A percentile compares a stretch with the other conserved stretches of the same genome.
Conservation (phyloP, 257 asterid species). For the Salvia hispanica region DNA sequence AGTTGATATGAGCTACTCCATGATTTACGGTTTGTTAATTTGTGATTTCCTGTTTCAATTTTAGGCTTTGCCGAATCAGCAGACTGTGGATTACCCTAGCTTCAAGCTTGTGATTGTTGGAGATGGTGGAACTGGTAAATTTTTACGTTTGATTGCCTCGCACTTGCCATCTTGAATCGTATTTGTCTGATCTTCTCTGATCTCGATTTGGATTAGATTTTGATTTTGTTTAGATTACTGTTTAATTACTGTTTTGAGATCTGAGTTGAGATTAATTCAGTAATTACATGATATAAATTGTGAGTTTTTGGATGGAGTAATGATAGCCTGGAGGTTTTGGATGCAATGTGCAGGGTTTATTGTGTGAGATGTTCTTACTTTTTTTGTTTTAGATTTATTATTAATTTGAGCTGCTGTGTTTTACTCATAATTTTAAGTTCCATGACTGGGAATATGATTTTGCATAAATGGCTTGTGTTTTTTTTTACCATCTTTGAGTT, state of each 20-base stretch:
- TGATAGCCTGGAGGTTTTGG: no score
- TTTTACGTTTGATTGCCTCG: background rate
- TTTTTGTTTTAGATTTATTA: background rate
- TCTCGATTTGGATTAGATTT: background rate
- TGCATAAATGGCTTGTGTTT: background rate
- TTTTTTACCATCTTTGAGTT: background rate
- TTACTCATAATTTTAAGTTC: background rate
- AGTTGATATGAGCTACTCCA: constrained; percentile 1
- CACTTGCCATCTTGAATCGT: background rate
- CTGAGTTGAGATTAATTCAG: background rate
- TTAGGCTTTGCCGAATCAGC: constrained; percentile 70
- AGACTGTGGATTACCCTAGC: constrained; percentile 76
- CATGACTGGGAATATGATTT: background rate
- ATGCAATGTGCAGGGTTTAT: constrained; percentile 10
- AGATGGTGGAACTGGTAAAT: constrained; percentile 76
- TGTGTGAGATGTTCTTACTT: background rate
- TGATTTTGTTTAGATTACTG: no score
- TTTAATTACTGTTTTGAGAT: background rate
- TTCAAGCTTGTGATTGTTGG: constrained; percentile 84
- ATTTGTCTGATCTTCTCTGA: background rate
- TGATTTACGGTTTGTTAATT: background rate
- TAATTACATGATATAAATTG: no score
- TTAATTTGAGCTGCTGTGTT: background rate
- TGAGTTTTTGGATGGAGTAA: background rate
- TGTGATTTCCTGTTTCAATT: background rate